phyloP scores from a whole-genome alignment of 495 filamentous ascomycete genomes.

The Trichoderma gamsii region DNA sequence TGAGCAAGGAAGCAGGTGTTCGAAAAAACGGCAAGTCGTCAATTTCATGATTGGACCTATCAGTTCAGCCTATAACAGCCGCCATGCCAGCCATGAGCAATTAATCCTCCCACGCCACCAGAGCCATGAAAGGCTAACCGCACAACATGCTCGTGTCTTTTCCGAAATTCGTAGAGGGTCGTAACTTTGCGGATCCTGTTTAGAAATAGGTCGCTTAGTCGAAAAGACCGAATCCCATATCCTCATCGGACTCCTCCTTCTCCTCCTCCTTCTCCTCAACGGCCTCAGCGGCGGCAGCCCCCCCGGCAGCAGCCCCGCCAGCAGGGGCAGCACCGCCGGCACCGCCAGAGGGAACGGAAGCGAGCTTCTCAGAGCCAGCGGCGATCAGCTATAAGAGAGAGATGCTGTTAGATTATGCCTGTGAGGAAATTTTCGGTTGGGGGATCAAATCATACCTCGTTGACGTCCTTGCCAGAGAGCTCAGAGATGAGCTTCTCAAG shows the following conservation, averaged over 20 bases:
- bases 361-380: slow-evolving; percentile 87
- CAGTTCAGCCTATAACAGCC: not conserved
- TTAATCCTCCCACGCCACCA: slow-evolving; percentile 10
- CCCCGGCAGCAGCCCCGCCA: slow-evolving; percentile 57
- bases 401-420: not conserved
- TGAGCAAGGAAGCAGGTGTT: not conserved
- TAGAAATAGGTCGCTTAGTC: slow-evolving; percentile 55
- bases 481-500: slow-evolving; percentile 78
- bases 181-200: slow-evolving; percentile 13
- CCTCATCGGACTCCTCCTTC: slow-evolving; percentile 92
- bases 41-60: not conserved
- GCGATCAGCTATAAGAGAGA: slow-evolving; percentile 66
- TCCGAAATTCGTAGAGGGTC: slow-evolving; percentile 24
- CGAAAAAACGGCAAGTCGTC: slow-evolving; percentile 11
- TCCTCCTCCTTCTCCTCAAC: slow-evolving; percentile 70
- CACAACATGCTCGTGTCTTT: slow-evolving; percentile 17
- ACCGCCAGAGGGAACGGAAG: slow-evolving; percentile 93
- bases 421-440: not conserved
- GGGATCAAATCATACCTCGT: slow-evolving; percentile 58
- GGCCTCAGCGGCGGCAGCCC: slow-evolving; percentile 61
- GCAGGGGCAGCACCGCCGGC: slow-evolving; percentile 60
- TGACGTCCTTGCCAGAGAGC: slow-evolving; percentile 96
- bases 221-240: slow-evolving; percentile 99
- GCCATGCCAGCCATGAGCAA: not conserved
- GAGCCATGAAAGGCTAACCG: slow-evolving; percentile 7